Percentiles rank a stretch among this genome's conserved stretches.
Conservation (phyloP, 441 rosid genomes). For the Theobroma grandiflorum region DNA sequence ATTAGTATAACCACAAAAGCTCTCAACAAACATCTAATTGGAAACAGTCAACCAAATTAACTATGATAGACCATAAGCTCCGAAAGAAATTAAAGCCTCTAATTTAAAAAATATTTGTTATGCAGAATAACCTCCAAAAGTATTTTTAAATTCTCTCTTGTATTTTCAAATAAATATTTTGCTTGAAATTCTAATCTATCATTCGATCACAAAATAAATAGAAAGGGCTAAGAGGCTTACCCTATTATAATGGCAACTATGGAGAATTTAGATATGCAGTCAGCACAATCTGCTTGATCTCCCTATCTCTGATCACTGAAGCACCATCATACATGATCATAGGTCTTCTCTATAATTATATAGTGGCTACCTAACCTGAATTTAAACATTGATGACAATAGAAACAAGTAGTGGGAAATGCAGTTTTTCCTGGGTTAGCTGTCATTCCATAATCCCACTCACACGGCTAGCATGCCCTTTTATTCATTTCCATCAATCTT, state of each 20-base stretch:
- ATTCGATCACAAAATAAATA: neutral
- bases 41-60: neutral
- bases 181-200: neutral
- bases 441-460: neutral
- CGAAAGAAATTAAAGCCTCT: neutral
- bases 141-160: neutral
- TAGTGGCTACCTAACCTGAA: too few relatives aligned
- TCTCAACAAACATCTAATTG: neutral
- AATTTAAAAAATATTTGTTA: neutral
- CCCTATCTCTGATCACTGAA: neutral
- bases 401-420: too few relatives aligned
- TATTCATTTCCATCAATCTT: neutral
- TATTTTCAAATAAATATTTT: neutral
- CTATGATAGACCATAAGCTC: neutral
- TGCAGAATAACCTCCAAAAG: neutral
- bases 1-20: neutral
- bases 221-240: neutral
- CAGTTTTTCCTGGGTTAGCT: neutral
- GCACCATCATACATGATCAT: neutral
- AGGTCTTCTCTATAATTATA: neutral
- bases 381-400: too few relatives aligned
- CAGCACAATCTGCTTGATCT: neutral
- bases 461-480: neutral
- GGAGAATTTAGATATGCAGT: neutral
- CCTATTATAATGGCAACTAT: neutral